These are phyloP conservation scores for Ricinus communis DNA, from an alignment of 345 rosid genomes.

Conservation along the genomic window DNA sequence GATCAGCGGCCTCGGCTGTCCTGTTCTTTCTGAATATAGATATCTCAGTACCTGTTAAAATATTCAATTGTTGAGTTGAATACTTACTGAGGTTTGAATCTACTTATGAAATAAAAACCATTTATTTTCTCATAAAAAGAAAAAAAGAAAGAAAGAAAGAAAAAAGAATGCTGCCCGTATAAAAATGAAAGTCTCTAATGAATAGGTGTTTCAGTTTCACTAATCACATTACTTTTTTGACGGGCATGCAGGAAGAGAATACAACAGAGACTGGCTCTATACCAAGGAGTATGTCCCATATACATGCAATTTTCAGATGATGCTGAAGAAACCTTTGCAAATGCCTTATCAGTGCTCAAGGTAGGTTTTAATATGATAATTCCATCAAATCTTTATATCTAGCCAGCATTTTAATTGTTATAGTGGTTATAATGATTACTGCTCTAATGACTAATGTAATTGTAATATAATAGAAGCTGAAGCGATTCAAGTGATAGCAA, in stretches of 20 bases:
- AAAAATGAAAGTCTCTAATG: background rate
- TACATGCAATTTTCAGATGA: conserved; percentile 90
- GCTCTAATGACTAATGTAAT: no score
- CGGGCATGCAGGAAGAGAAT: conserved; percentile 66
- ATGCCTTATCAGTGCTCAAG: conserved; percentile 72
- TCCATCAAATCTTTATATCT: background rate
- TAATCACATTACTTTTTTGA: conserved; percentile 10
- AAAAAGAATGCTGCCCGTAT: background rate
- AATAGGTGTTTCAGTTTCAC: background rate
- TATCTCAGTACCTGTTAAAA: background rate
- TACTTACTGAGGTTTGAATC: background rate
- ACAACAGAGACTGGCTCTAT: conserved; percentile 84
- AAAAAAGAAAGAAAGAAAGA: no score
- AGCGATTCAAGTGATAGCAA: no score
- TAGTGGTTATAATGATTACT: background rate
- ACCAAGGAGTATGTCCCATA: conserved; percentile 94
- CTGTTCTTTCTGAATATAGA: background rate
- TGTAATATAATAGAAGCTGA: no score
- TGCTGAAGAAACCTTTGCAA: conserved; percentile 82
- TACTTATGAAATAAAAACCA: background rate
- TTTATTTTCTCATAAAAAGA: background rate
- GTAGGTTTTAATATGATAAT: conserved; percentile 29
- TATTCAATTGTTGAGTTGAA: background rate
- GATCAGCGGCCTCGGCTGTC: background rate
- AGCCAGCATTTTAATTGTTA: background rate